A percentile compares a stretch with the other conserved stretches of the same genome.
These are phyloP conservation scores for Circinella minor DNA, from an alignment of 371 early-diverging fungal species.

Conservation along the genomic window DNA sequence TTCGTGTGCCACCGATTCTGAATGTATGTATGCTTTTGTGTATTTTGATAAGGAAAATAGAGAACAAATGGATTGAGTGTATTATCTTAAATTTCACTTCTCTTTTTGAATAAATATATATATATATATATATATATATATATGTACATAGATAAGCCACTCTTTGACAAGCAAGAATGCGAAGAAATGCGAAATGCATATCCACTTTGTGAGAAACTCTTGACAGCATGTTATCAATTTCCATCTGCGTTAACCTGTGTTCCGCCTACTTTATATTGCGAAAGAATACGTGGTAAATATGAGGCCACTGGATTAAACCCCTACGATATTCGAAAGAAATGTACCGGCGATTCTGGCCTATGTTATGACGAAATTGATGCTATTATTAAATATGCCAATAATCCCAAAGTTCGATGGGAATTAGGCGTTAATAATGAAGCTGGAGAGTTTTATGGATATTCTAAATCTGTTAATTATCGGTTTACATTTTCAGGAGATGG, in stretches of 20 bases:
- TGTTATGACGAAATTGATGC: slow-evolving; percentile 82
- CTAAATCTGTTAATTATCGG: slow-evolving; percentile 67
- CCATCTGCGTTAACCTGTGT: slow-evolving; percentile 75
- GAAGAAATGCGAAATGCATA: slow-evolving; percentile 71
- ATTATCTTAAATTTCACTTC: too few relatives aligned
- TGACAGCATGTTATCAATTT: slow-evolving; percentile 78
- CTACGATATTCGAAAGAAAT: slow-evolving; percentile 76
- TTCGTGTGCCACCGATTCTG: slow-evolving; percentile 63
- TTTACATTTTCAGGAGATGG: slow-evolving; percentile 81
- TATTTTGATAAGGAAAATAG: too few relatives aligned
- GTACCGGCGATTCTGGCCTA: slow-evolving; percentile 60
- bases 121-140: background rate
- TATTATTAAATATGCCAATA: slow-evolving; percentile 78
- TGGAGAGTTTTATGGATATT: slow-evolving; percentile 73
- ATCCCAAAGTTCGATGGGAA: slow-evolving; percentile 67
- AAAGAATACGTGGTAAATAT: slow-evolving; percentile 19
- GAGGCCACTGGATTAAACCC: slow-evolving; percentile 23
- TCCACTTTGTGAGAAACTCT: slow-evolving; percentile 72
- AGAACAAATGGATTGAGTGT: too few relatives aligned
- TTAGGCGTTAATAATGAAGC: slow-evolving; percentile 70
- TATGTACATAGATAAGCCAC: slow-evolving; percentile 29
- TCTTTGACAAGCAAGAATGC: slow-evolving; percentile 59
- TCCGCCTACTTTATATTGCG: slow-evolving; percentile 82
- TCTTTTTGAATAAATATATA: too few relatives aligned
- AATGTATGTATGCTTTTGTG: slow-evolving; percentile 12